Base-by-base conservation (phyloP, 192 early-diverging fungal species). In the Endogone sp. region DNA sequence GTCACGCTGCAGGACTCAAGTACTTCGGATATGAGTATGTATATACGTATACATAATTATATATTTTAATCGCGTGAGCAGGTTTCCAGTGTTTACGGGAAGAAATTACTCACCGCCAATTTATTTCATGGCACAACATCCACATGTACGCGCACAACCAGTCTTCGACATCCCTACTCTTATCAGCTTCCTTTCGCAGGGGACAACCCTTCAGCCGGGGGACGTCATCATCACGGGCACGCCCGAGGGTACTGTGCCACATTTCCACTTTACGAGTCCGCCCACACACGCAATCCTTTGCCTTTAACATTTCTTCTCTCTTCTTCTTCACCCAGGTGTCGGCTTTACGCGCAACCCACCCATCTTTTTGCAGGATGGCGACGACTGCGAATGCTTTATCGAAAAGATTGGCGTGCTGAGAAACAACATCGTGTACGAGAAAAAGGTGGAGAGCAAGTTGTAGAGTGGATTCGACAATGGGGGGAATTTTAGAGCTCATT, bases 111-210 rank as follows among this genome's bases (percentile, higher is more conserved):
- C n/a, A n/a, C n/a, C n/a, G n/a, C n/a, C n/a, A n/a, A n/a, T n/a
- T n/a, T n/a, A n/a, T n/a, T n/a, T n/a, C n/a, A n/a, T n/a, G n/a
- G n/a, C n/a, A n/a, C n/a, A n/a, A n/a, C n/a, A n/a, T n/a, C n/a
- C n/a, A n/a, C n/a, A n/a, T n/a, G n/a, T n/a, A n/a, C n/a, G n/a
- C n/a, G n/a, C n/a, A n/a, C n/a, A n/a, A 60, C 27, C 22, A 60
- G 59, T 88, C 54, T 84, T 82, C 32, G 61, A 82, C 67, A 78
- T 88, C 28, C 58, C 84, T 0, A 44, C 62, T n/a, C 60, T 89
- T 62, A 75, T 88, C 60, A 72, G 76, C 8, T 89, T 88, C 67
- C 69, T 89, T 68, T 83, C 81, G 31, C 86, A 89, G 71, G 85
- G 86, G 9, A 86, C 82, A 0, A 88, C 87, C 13, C 66, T 89